These are phyloP conservation scores for Boechera divaricarpa DNA, from an alignment of 345 rosid species.

Conservation along the genomic window DNA sequence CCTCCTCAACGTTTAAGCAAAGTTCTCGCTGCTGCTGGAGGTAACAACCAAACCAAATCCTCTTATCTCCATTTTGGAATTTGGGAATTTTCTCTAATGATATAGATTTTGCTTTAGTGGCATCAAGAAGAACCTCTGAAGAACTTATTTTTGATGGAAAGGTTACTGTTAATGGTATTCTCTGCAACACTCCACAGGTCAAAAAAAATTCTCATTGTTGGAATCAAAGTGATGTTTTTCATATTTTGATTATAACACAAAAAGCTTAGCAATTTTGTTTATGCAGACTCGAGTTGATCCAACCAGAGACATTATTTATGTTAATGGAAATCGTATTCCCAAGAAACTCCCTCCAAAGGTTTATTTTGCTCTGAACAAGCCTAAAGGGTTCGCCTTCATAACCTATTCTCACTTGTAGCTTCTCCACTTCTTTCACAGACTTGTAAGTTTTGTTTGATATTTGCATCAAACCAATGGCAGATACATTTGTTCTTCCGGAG, in stretches of 20 bases:
- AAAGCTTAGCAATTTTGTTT: constrained; percentile 10
- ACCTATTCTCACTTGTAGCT: constrained; percentile 9
- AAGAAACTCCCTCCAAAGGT: constrained; percentile 90
- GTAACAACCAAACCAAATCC: constrained; percentile 44
- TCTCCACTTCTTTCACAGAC: constrained; percentile 9
- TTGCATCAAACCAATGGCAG: constrained; percentile 49
- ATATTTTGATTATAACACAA: not conserved
- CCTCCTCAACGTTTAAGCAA: constrained; percentile 83
- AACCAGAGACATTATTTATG: constrained; percentile 74
- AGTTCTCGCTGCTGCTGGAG: constrained; percentile 96
- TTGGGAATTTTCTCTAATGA: constrained; percentile 18
- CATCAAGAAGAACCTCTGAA: constrained; percentile 86
- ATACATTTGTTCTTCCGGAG: constrained; percentile 93
- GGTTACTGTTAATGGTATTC: constrained; percentile 87
- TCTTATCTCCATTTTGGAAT: not conserved
- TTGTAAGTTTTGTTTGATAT: constrained; percentile 30
- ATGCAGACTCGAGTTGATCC: constrained; percentile 92
- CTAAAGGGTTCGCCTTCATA: constrained; percentile 77
- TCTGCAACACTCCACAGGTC: constrained; percentile 86
- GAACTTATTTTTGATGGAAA: constrained; percentile 86
- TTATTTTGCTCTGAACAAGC: constrained; percentile 92
- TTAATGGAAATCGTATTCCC: constrained; percentile 87
- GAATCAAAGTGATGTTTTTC: not conserved
- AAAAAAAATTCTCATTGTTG: not conserved
- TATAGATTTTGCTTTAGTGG: constrained; percentile 53